Percentiles rank a stretch among this genome's conserved stretches.
Evolutionary conservation across 179 eudicot genomes (phyloP).

Genomic region (Actinidia polygama): DNA sequence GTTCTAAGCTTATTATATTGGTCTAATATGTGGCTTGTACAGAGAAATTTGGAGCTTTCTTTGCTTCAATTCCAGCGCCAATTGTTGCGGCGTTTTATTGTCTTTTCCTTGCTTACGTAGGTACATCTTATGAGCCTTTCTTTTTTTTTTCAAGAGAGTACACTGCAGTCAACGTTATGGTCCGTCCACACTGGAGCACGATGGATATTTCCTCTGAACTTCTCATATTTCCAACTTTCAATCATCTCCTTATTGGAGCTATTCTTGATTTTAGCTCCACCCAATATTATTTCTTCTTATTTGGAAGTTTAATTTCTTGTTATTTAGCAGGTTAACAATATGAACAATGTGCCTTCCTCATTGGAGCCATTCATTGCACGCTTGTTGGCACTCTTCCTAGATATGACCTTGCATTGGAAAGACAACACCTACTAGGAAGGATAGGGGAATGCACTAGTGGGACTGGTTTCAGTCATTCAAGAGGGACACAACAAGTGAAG

Average conservation of each 20-base stretch:
- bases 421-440: constrained; percentile 57
- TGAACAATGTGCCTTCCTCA: constrained; percentile 82
- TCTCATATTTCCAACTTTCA: background rate
- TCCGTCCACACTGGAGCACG: constrained; percentile 44
- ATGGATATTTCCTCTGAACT: no score
- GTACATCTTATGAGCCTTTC: constrained; percentile 47
- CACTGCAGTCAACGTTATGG: constrained; percentile 39
- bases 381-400: constrained; percentile 64
- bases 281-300: no score
- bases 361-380: constrained; percentile 89
- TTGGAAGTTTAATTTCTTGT: no score
- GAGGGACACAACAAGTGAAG: constrained; percentile 78
- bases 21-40: no score
- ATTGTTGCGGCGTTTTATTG: constrained; percentile 46
- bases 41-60: constrained; percentile 54
- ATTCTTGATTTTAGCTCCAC: no score
- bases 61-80: constrained; percentile 49
- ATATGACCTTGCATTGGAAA: constrained; percentile 57
- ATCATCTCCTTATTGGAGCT: background rate
- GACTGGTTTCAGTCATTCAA: constrained; percentile 67
- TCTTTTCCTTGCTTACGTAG: constrained; percentile 47
- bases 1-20: no score
- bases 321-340: constrained; percentile 69
- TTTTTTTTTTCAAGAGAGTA: constrained; percentile 47
- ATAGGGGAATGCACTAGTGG: constrained; percentile 84